phyloP scores from a whole-genome alignment of 352 stramenopile genomes.

The Phytopythium delawarense region DNA sequence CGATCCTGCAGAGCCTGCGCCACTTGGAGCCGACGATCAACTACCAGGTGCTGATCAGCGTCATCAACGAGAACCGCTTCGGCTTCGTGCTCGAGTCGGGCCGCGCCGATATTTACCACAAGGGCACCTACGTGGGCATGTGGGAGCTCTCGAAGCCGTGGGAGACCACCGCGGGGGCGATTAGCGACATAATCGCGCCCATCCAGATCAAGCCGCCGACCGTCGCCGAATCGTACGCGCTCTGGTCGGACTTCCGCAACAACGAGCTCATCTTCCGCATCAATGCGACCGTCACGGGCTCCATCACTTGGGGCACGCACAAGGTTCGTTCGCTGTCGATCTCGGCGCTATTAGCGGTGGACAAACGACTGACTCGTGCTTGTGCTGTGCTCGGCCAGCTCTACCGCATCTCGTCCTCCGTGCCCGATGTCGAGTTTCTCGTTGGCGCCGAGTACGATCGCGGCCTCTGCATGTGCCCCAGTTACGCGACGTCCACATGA shows the following conservation, averaged over 20 bases:
- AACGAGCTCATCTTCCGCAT: slow-evolving; percentile 80
- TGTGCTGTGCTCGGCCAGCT: slow-evolving; percentile 29
- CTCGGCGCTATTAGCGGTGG: background rate
- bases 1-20: slow-evolving; percentile 72
- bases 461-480: slow-evolving; percentile 75
- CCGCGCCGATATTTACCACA: slow-evolving; percentile 79
- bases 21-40: slow-evolving; percentile 76
- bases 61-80: slow-evolving; percentile 89
- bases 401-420: slow-evolving; percentile 76
- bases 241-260: slow-evolving; percentile 69
- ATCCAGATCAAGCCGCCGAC: slow-evolving; percentile 58
- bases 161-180: slow-evolving; percentile 62
- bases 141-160: slow-evolving; percentile 69
- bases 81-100: slow-evolving; percentile 78
- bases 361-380: background rate
- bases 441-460: slow-evolving; percentile 85
- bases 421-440: slow-evolving; percentile 78
- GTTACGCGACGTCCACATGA: slow-evolving; percentile 61
- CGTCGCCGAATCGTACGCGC: slow-evolving; percentile 46
- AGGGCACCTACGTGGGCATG: slow-evolving; percentile 55
- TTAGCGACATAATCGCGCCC: slow-evolving; percentile 72
- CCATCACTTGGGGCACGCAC: slow-evolving; percentile 75
- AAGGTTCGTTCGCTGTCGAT: slow-evolving; percentile 42
- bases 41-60: slow-evolving; percentile 83
- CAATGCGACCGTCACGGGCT: slow-evolving; percentile 74